Conservation (phyloP, 805 yeast genomes). For the Grigorovia transvaalensis region DNA sequence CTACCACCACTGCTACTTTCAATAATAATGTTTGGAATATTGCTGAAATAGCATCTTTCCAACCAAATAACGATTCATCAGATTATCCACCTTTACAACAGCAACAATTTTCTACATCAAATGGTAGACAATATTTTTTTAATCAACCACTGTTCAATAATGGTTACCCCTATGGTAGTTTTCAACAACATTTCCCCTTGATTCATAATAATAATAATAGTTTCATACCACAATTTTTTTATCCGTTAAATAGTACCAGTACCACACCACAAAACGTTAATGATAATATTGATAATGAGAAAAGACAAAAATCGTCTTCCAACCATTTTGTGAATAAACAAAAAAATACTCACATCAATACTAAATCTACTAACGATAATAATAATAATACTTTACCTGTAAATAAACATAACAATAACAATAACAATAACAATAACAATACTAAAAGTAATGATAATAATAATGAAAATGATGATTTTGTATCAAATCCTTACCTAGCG, state of each 20-base stretch:
- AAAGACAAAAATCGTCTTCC: too few species aligned
- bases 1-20: neutral
- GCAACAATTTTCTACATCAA: neutral
- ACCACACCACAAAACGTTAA: too few species aligned
- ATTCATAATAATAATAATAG: slow-evolving; percentile 1
- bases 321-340: too few species aligned
- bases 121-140: slow-evolving; percentile 2
- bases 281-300: too few species aligned
- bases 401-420: slow-evolving; percentile 1
- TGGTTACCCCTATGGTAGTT: slow-evolving; percentile 4
- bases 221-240: slow-evolving; percentile 6
- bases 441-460: neutral
- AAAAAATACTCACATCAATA: neutral
- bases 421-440: slow-evolving; percentile 1
- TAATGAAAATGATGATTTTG: neutral
- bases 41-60: slow-evolving; percentile 21
- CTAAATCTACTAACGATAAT: neutral
- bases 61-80: slow-evolving; percentile 9
- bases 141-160: slow-evolving; percentile 7
- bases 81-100: neutral
- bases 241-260: slow-evolving; percentile 3
- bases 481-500: neutral
- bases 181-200: slow-evolving; percentile 6
- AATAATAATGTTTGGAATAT: slow-evolving; percentile 21
- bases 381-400: slow-evolving; percentile 1